A percentile compares a stretch with the other conserved stretches of the same genome.
Conservation (phyloP, 1,284 basidiomycete genomes). For the Blastosporella zonata region DNA sequence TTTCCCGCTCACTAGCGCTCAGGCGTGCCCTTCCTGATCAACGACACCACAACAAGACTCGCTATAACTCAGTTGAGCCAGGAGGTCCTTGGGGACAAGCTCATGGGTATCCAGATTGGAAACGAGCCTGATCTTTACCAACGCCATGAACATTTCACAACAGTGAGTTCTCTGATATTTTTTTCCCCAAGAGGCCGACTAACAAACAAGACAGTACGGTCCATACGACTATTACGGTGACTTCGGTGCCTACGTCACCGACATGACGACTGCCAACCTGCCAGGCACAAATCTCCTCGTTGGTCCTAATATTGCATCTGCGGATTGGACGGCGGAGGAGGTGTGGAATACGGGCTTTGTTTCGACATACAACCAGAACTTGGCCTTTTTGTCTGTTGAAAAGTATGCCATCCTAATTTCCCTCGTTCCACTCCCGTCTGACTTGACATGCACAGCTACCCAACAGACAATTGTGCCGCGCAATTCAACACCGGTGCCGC, state of each 20-base stretch:
- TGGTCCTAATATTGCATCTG: constrained; percentile 49
- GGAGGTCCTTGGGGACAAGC: constrained; percentile 52
- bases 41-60: constrained; percentile 33
- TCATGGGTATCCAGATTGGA: constrained; percentile 58
- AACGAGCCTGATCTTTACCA: constrained; percentile 71
- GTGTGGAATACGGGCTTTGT: constrained; percentile 48
- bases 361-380: constrained; percentile 32
- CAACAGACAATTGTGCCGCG: constrained; percentile 16
- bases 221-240: constrained; percentile 49
- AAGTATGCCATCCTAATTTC: constrained; percentile 30
- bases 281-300: constrained; percentile 26
- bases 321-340: constrained; percentile 42
- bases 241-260: constrained; percentile 40
- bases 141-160: constrained; percentile 23
- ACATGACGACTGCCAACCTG: constrained; percentile 37
- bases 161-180: constrained; percentile 1
- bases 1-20: constrained; percentile 45
- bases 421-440: background rate
- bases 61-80: constrained; percentile 46
- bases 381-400: constrained; percentile 45
- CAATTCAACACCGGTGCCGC: constrained; percentile 14
- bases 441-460: constrained; percentile 10
- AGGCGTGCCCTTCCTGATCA: constrained; percentile 8
- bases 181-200: background rate
- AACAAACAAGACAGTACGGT: constrained; percentile 30